Conservation (phyloP, 108 stramenopile species). For the Skeletonema tropicum region DNA sequence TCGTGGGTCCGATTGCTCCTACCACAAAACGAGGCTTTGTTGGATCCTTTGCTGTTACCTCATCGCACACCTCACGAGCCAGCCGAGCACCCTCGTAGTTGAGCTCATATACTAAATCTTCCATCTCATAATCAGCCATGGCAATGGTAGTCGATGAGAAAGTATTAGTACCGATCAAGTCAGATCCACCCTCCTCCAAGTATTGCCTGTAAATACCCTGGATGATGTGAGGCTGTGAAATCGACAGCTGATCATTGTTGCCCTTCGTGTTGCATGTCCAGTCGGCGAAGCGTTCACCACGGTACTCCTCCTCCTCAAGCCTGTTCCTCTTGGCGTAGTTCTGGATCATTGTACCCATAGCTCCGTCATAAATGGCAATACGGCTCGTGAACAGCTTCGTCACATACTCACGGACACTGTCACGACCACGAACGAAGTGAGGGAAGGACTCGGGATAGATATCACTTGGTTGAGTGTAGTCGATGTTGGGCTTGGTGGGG, state of each 20-base stretch:
- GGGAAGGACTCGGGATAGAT: slow-evolving; percentile 82
- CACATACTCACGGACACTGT: slow-evolving; percentile 90
- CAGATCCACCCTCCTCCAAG: slow-evolving; percentile 89
- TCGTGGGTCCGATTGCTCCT: slow-evolving; percentile 97
- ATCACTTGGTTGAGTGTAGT: slow-evolving; percentile 69
- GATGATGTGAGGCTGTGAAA: slow-evolving; percentile 96
- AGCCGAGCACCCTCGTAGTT: slow-evolving; percentile 94
- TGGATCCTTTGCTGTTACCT: slow-evolving; percentile 93
- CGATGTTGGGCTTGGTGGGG: slow-evolving; percentile 55
- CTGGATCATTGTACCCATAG: slow-evolving; percentile 99
- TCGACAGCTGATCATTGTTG: slow-evolving; percentile 98
- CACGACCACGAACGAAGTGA: slow-evolving; percentile 92
- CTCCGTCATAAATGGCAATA: slow-evolving; percentile 97
- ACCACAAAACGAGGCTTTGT: slow-evolving; percentile 96
- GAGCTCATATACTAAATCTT: slow-evolving; percentile 92
- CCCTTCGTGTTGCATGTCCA: slow-evolving; percentile 94
- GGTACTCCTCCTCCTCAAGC: slow-evolving; percentile 95
- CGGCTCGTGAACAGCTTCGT: slow-evolving; percentile 80
- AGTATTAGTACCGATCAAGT: slow-evolving; percentile 98
- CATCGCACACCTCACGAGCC: slow-evolving; percentile 97
- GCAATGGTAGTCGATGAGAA: slow-evolving; percentile 98
- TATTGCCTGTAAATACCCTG: slow-evolving; percentile 93
- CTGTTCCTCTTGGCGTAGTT: slow-evolving; percentile 93
- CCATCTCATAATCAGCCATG: slow-evolving; percentile 99
- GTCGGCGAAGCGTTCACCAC: slow-evolving; percentile 95